Evolutionary conservation across 257 asterid genomes (phyloP).

Genomic region (Solanum chilense): DNA sequence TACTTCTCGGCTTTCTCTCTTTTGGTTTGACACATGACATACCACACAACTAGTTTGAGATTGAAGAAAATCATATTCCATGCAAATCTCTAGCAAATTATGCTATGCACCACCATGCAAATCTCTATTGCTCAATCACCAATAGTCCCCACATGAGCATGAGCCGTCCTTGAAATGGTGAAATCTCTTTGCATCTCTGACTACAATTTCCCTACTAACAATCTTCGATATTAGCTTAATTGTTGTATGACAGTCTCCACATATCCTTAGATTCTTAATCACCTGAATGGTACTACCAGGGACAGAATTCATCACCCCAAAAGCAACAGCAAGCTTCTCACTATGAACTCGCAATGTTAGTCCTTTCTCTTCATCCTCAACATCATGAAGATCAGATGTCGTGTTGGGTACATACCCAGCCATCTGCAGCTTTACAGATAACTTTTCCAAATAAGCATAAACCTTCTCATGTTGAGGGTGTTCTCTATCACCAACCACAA

Average conservation of each 20-base stretch:
- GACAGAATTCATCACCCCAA: slow-evolving; percentile 67
- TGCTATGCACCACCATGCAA: neutral
- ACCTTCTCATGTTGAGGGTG: slow-evolving; percentile 61
- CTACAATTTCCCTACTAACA: slow-evolving; percentile 54
- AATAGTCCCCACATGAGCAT: slow-evolving; percentile 89
- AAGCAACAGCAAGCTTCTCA: slow-evolving; percentile 86
- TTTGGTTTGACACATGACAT: neutral
- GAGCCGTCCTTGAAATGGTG: slow-evolving; percentile 72
- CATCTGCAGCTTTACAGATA: slow-evolving; percentile 54
- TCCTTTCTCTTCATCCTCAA: slow-evolving; percentile 80
- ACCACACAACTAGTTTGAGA: neutral
- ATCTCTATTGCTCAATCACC: slow-evolving; percentile 21
- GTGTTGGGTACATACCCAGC: slow-evolving; percentile 58
- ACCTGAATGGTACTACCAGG: slow-evolving; percentile 66
- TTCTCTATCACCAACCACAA: slow-evolving; percentile 62
- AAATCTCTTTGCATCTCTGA: slow-evolving; percentile 85
- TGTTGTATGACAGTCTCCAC: slow-evolving; percentile 66
- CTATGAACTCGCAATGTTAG: slow-evolving; percentile 56
- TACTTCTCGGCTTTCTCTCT: neutral
- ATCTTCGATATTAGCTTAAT: slow-evolving; percentile 64
- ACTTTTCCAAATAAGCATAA: slow-evolving; percentile 46
- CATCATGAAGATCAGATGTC: slow-evolving; percentile 69
- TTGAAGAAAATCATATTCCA: neutral
- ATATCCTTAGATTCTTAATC: slow-evolving; percentile 74
- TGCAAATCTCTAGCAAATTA: neutral